Conservation (phyloP, 495 filamentous ascomycete species). For the Aspergillus panamensis region DNA sequence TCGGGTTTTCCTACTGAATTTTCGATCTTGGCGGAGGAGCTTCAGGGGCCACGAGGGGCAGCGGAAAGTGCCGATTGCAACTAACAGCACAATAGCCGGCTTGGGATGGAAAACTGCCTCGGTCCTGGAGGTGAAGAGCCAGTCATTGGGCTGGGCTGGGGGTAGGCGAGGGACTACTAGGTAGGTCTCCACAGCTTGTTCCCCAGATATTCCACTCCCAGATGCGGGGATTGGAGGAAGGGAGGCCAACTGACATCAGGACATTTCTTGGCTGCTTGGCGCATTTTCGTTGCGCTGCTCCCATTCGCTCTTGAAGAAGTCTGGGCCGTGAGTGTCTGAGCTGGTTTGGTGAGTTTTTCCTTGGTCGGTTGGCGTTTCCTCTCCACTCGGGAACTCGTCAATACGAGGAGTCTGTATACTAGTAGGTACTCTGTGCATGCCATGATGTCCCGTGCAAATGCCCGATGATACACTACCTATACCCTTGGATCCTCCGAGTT, state of each 20-base stretch:
- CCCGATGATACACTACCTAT: neutral
- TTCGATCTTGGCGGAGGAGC: neutral
- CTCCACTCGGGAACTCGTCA: too few species aligned
- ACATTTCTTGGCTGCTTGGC: slow-evolving; percentile 7
- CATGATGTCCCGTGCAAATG: neutral
- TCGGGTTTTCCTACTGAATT: neutral
- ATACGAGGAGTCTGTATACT: too few species aligned
- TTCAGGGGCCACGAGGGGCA: neutral
- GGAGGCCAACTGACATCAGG: slow-evolving; percentile 2
- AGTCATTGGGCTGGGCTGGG: neutral
- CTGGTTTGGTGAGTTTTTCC: neutral
- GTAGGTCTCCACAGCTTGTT: neutral
- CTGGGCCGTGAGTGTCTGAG: neutral
- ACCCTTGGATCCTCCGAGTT: neutral
- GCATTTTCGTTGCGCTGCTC: neutral
- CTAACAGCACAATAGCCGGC: slow-evolving; percentile 19
- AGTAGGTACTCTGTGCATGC: neutral
- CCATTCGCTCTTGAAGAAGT: neutral
- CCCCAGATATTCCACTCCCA: neutral
- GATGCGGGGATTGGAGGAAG: slow-evolving; percentile 16
- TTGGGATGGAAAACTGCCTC: slow-evolving; percentile 19
- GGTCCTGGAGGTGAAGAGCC: slow-evolving; percentile 1
- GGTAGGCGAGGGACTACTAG: too few species aligned
- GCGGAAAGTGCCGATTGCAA: neutral
- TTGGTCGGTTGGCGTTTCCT: too few species aligned